Evolutionary conservation across 805 yeast genomes (phyloP).

Genomic region (Candida adriatica): DNA sequence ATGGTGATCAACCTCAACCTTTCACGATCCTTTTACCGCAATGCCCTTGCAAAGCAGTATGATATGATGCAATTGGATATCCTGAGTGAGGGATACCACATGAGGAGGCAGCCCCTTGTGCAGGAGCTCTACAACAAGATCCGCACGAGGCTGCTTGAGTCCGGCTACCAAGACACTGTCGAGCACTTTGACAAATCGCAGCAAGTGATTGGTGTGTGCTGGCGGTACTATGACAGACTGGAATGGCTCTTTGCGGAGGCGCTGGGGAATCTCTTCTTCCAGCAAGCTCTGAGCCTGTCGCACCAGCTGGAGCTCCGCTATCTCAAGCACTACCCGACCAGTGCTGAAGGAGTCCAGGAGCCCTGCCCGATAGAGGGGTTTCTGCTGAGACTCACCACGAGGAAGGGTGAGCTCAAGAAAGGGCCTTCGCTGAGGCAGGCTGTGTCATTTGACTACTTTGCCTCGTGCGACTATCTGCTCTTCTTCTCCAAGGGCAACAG

Average conservation of each 20-base stretch:
- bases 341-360: slow-evolving; percentile 32
- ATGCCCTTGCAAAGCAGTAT: slow-evolving; percentile 2
- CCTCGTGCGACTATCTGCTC: slow-evolving; percentile 53
- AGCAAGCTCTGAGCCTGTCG: slow-evolving; percentile 36
- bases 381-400: slow-evolving; percentile 47
- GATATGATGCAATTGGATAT: slow-evolving; percentile 1
- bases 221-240: slow-evolving; percentile 65
- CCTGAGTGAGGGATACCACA: slow-evolving; percentile 19
- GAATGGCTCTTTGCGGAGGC: slow-evolving; percentile 56
- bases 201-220: slow-evolving; percentile 43
- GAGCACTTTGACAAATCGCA: slow-evolving; percentile 21
- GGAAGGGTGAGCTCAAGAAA: slow-evolving; percentile 35
- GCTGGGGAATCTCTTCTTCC: slow-evolving; percentile 34
- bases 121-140: slow-evolving; percentile 35
- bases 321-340: slow-evolving; percentile 32
- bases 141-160: slow-evolving; percentile 25
- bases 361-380: slow-evolving; percentile 84
- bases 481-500: slow-evolving; percentile 47
- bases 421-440: slow-evolving; percentile 32
- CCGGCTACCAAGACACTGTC: slow-evolving; percentile 22
- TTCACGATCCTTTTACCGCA: slow-evolving; percentile 7
- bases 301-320: slow-evolving; percentile 59
- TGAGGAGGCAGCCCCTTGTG: slow-evolving; percentile 24
- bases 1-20: slow-evolving; percentile 23
- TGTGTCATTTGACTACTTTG: slow-evolving; percentile 54